A percentile compares a stretch with the other conserved stretches of the same genome.
These are phyloP conservation scores for Metschnikowia orientalis DNA, from an alignment of 805 yeast species.

Conservation along the genomic window DNA sequence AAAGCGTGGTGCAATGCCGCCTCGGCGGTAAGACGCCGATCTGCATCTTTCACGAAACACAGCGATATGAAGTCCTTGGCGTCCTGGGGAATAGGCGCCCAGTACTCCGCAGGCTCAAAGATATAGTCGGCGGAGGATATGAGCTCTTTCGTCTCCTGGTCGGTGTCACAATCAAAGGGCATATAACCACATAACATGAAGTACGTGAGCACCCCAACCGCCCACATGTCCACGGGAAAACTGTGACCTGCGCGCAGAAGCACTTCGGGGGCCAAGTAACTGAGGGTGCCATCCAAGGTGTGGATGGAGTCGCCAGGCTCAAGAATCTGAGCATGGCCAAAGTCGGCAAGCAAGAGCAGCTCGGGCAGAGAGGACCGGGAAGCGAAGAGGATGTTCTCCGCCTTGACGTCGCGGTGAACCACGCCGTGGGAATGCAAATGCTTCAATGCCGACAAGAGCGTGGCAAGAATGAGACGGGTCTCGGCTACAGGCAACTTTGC, in stretches of 20 bases:
- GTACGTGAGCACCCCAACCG: conserved; percentile 67
- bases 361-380: conserved; percentile 28
- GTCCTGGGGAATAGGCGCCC: conserved; percentile 46
- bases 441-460: conserved; percentile 50
- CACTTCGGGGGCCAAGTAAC: conserved; percentile 71
- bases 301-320: conserved; percentile 17
- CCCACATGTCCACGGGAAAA: conserved; percentile 67
- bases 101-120: conserved; percentile 58
- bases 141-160: conserved; percentile 62
- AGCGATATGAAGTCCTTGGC: conserved; percentile 55
- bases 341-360: conserved; percentile 52
- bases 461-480: conserved; percentile 45
- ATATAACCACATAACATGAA: conserved; percentile 70
- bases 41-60: conserved; percentile 49
- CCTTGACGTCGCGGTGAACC: conserved; percentile 69
- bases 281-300: conserved; percentile 51
- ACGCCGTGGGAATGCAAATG: conserved; percentile 57
- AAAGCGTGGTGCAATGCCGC: conserved; percentile 46
- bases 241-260: conserved; percentile 54
- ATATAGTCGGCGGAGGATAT: conserved; percentile 54
- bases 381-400: conserved; percentile 60
- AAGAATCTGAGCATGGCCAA: conserved; percentile 57
- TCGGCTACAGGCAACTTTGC: conserved; percentile 44
- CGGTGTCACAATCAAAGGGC: conserved; percentile 73
- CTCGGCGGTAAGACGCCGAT: conserved; percentile 43